Percentiles rank a stretch among this genome's conserved stretches.
These are phyloP conservation scores for Annulohypoxylon stygium DNA, from an alignment of 495 filamentous ascomycete genomes.

Conservation along the genomic window DNA sequence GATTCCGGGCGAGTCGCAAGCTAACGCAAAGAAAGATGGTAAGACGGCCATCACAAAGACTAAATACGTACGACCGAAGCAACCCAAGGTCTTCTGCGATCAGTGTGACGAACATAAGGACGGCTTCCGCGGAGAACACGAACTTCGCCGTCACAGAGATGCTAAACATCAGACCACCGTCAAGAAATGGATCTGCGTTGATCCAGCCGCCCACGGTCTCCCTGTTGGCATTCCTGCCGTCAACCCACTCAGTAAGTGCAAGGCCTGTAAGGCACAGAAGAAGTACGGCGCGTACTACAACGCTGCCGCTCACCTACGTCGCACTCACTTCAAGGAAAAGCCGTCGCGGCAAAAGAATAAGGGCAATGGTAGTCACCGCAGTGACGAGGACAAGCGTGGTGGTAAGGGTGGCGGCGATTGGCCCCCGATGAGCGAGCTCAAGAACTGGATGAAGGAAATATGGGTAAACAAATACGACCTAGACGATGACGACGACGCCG, in stretches of 20 bases:
- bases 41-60: slow-evolving; percentile 74
- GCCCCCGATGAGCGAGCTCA: slow-evolving; percentile 83
- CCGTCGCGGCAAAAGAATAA: slow-evolving; percentile 58
- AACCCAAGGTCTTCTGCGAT: slow-evolving; percentile 79
- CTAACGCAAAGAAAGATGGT: slow-evolving; percentile 53
- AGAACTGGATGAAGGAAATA: slow-evolving; percentile 84
- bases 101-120: slow-evolving; percentile 82
- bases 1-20: slow-evolving; percentile 40
- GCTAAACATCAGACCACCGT: slow-evolving; percentile 79
- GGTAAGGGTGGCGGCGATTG: slow-evolving; percentile 87
- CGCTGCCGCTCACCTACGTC: slow-evolving; percentile 89
- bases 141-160: slow-evolving; percentile 87
- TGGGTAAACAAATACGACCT: slow-evolving; percentile 56
- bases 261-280: slow-evolving; percentile 82
- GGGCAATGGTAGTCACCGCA: slow-evolving; percentile 51
- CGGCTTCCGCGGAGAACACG: slow-evolving; percentile 94
- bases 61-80: slow-evolving; percentile 78
- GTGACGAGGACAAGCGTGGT: slow-evolving; percentile 71
- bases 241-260: slow-evolving; percentile 84
- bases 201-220: slow-evolving; percentile 54
- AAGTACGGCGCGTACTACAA: slow-evolving; percentile 95
- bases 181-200: slow-evolving; percentile 82
- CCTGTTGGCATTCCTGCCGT: slow-evolving; percentile 62
- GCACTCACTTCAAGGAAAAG: slow-evolving; percentile 81
- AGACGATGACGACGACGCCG: slow-evolving; percentile 49